phyloP scores from a whole-genome alignment of 2,329 filamentous ascomycete species.

The Bertia moriformis region DNA sequence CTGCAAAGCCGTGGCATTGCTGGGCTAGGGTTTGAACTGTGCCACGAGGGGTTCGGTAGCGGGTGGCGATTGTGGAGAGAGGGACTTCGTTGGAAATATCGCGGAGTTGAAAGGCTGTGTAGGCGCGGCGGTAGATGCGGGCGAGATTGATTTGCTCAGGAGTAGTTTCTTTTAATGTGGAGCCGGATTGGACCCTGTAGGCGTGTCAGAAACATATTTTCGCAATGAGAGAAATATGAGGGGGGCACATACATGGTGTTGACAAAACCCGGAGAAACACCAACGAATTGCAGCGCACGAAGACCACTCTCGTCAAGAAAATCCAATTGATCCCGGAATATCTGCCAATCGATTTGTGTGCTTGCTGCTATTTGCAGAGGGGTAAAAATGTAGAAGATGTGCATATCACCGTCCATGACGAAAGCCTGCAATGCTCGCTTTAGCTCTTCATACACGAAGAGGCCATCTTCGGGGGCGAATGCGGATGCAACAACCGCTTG shows the following conservation, averaged over 20 bases:
- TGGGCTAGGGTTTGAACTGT: constrained; percentile 59
- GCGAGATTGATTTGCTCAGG: constrained; percentile 42
- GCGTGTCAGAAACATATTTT: constrained; percentile 2
- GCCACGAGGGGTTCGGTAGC: constrained; percentile 54
- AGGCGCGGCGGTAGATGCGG: constrained; percentile 58
- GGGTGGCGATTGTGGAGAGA: background rate
- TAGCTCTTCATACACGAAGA: constrained; percentile 60
- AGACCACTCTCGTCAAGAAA: constrained; percentile 56
- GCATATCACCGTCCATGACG: constrained; percentile 71
- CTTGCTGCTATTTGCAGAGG: constrained; percentile 43
- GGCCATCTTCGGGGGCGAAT: constrained; percentile 59
- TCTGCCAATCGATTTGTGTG: constrained; percentile 52
- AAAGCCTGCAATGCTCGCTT: constrained; percentile 54
- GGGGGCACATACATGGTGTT: constrained; percentile 41
- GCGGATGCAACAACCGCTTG: constrained; percentile 59
- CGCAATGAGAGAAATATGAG: background rate
- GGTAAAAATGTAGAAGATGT: constrained; percentile 64
- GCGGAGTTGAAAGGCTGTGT: constrained; percentile 62
- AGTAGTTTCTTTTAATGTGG: constrained; percentile 45
- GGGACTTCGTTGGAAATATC: constrained; percentile 67
- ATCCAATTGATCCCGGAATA: constrained; percentile 60
- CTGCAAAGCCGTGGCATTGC: constrained; percentile 64
- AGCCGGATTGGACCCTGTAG: constrained; percentile 46
- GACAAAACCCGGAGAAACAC: constrained; percentile 51
- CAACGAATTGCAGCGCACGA: constrained; percentile 52